These are phyloP conservation scores for Pythium folliculosum DNA, from an alignment of 352 stramenopile species.

Conservation along the genomic window DNA sequence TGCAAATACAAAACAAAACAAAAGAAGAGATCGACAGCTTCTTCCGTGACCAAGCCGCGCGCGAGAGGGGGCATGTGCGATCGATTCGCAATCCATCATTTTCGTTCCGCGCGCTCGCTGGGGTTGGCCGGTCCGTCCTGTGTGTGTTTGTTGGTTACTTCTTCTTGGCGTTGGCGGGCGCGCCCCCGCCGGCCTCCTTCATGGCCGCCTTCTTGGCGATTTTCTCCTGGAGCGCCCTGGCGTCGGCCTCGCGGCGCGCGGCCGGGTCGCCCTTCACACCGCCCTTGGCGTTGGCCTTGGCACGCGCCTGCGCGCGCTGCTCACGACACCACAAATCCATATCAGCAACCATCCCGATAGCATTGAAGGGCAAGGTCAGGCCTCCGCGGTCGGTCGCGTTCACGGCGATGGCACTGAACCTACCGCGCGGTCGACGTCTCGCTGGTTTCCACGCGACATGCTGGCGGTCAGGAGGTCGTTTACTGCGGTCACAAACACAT, in stretches of 20 bases:
- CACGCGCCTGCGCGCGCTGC: conserved; percentile 72
- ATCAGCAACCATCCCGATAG: too few relatives aligned
- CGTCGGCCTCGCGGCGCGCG: conserved; percentile 66
- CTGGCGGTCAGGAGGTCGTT: too few relatives aligned
- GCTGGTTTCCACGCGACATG: conserved; percentile 82
- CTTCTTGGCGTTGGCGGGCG: conserved; percentile 23
- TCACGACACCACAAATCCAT: too few relatives aligned
- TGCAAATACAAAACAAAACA: conserved; percentile 14
- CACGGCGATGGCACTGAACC: conserved; percentile 13
- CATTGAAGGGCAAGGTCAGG: too few relatives aligned
- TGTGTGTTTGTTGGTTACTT: background rate
- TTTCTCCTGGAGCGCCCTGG: conserved; percentile 82
- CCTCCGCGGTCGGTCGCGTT: background rate
- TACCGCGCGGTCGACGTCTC: conserved; percentile 73
- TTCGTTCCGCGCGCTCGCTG: background rate
- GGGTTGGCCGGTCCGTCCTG: background rate
- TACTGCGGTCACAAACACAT: too few relatives aligned
- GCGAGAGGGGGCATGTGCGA: conserved; percentile 19
- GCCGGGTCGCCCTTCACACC: conserved; percentile 50
- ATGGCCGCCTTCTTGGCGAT: conserved; percentile 71
- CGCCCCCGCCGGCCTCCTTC: conserved; percentile 56
- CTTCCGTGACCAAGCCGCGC: too few relatives aligned
- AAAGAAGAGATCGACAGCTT: too few relatives aligned
- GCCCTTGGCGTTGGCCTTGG: conserved; percentile 17
- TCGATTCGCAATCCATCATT: conserved; percentile 27